Conservation (phyloP, 1,284 basidiomycete genomes). For the Microbotryum saponariae region DNA sequence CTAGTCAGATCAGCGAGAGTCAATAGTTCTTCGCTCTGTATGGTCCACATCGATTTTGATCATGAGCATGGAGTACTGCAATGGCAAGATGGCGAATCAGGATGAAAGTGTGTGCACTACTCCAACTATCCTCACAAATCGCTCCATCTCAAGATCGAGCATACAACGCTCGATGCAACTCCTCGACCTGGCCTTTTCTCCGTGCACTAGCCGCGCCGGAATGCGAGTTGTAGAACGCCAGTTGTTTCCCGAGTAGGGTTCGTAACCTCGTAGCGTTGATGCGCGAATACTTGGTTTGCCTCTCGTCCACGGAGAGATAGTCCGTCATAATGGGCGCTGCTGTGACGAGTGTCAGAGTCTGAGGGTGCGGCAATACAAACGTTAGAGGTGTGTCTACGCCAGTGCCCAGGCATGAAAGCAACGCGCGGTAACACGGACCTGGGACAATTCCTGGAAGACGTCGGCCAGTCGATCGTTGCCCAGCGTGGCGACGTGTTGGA, state of each 20-base stretch:
- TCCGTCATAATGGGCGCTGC: constrained; percentile 59
- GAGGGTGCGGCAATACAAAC: constrained; percentile 6
- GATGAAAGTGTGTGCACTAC: too few species aligned
- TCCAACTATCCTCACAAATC: too few species aligned
- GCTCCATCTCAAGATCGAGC: too few species aligned
- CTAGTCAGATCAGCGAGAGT: too few species aligned
- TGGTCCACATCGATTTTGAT: too few species aligned
- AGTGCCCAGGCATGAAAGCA: not conserved
- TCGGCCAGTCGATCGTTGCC: constrained; percentile 51
- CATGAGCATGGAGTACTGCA: too few species aligned
- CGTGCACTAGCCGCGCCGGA: not conserved
- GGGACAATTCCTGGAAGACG: constrained; percentile 73
- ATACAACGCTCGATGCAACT: too few species aligned
- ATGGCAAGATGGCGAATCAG: too few species aligned
- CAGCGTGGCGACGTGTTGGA: constrained; percentile 24
- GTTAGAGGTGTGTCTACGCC: constrained; percentile 10
- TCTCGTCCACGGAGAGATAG: constrained; percentile 65
- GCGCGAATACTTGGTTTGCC: constrained; percentile 61
- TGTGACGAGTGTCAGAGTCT: constrained; percentile 75
- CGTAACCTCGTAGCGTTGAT: constrained; percentile 70
- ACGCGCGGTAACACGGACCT: constrained; percentile 50
- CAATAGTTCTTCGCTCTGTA: too few species aligned
- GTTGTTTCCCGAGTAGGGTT: constrained; percentile 67
- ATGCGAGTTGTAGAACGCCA: constrained; percentile 29
- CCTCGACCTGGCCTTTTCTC: too few species aligned